Percentiles rank a stretch among this genome's conserved stretches.
These are phyloP conservation scores for Talaromyces pinophilus DNA, from an alignment of 2,329 filamentous ascomycete genomes.

Conservation along the genomic window DNA sequence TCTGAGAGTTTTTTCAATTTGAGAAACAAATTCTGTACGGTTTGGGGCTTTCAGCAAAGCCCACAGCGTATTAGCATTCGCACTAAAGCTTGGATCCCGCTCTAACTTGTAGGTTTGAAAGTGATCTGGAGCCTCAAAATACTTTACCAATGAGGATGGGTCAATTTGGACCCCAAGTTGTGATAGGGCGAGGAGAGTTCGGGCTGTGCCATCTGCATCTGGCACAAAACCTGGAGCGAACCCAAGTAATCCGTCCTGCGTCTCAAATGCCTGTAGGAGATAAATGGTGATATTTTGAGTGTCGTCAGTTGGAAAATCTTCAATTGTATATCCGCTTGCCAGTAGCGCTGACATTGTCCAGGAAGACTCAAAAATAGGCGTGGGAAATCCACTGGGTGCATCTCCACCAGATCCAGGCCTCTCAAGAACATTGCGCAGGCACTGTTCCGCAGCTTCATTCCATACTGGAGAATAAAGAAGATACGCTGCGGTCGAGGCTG, in stretches of 20 bases:
- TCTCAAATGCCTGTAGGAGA: not conserved
- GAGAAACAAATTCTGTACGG: not conserved
- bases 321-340: not conserved
- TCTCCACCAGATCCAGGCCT: not conserved
- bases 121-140: not conserved
- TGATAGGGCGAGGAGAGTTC: not conserved
- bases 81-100: constrained; percentile 5
- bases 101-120: not conserved
- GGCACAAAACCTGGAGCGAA: not conserved
- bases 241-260: not conserved
- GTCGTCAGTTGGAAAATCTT: not conserved
- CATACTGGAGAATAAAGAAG: not conserved
- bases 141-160: not conserved
- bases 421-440: not conserved
- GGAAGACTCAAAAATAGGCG: not conserved
- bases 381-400: not conserved
- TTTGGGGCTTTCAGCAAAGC: not conserved
- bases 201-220: constrained; percentile 5
- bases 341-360: constrained; percentile 4
- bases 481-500: constrained; percentile 5
- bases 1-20: not conserved
- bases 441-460: not conserved
- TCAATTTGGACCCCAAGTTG: not conserved
- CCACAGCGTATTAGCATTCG: constrained; percentile 1
- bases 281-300: not conserved